A percentile compares a stretch with the other conserved stretches of the same genome.
These are phyloP conservation scores for Hypericum perforatum DNA, from an alignment of 345 rosid species.

Conservation along the genomic window DNA sequence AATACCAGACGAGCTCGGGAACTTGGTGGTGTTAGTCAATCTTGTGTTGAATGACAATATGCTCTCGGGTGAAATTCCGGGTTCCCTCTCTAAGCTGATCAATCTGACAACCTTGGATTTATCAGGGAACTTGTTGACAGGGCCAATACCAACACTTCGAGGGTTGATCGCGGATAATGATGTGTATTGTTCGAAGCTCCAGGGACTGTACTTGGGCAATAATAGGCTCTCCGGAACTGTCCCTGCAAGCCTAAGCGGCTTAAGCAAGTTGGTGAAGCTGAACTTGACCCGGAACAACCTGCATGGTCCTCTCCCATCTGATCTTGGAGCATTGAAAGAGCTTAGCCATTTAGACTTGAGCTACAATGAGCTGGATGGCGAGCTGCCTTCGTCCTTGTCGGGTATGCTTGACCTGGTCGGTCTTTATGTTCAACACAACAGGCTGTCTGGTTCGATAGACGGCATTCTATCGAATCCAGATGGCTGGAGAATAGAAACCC, in stretches of 20 bases:
- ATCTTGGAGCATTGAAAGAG: conserved; percentile 63
- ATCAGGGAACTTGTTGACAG: conserved; percentile 51
- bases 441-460: conserved; percentile 39
- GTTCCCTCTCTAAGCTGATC: conserved; percentile 46
- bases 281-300: conserved; percentile 59
- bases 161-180: no score
- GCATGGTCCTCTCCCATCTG: conserved; percentile 43
- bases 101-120: conserved; percentile 75
- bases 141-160: conserved; percentile 38
- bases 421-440: conserved; percentile 58
- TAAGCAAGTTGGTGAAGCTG: conserved; percentile 65
- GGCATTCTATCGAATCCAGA: conserved; percentile 32
- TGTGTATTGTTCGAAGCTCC: conserved; percentile 43
- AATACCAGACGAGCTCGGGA: conserved; percentile 64
- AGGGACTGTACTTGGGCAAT: conserved; percentile 67
- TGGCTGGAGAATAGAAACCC: conserved; percentile 54
- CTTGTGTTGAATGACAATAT: conserved; percentile 53
- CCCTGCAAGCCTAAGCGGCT: conserved; percentile 54
- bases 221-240: conserved; percentile 60
- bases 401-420: conserved; percentile 61
- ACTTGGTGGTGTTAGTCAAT: conserved; percentile 56
- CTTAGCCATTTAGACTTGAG: conserved; percentile 76
- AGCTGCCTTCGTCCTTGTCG: conserved; percentile 51
- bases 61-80: conserved; percentile 67
- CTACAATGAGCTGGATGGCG: conserved; percentile 46